phyloP scores from a whole-genome alignment of 2,329 filamentous ascomycete genomes.

The Lasiodiplodia citricola region DNA sequence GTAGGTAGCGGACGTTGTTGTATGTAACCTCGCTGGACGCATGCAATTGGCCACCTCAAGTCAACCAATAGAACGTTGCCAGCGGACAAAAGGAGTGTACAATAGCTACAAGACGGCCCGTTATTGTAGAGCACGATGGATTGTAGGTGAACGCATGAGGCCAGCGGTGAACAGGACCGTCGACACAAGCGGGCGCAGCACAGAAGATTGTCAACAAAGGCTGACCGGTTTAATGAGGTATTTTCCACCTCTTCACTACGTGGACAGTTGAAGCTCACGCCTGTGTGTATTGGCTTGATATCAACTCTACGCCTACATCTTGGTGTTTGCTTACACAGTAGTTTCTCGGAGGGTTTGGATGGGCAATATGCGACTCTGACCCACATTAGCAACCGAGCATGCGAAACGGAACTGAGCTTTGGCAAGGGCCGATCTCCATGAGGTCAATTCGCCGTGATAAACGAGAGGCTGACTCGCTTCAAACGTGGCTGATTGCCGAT shows the following conservation, averaged over 20 bases:
- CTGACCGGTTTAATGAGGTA: no score
- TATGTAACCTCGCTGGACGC: neutral
- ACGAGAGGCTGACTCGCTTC: slow-evolving; percentile 19
- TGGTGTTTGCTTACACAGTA: neutral
- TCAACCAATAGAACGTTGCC: neutral
- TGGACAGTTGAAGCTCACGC: no score
- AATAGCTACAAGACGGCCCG: neutral
- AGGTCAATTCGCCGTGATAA: slow-evolving; percentile 4
- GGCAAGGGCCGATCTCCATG: neutral
- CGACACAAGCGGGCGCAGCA: no score
- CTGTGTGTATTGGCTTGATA: no score
- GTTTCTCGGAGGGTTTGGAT: neutral
- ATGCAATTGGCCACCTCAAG: neutral
- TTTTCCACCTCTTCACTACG: no score
- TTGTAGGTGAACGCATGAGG: no score
- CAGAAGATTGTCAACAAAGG: no score
- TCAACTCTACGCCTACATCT: no score
- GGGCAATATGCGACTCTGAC: neutral
- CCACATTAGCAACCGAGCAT: neutral
- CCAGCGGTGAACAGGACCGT: no score
- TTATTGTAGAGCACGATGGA: neutral
- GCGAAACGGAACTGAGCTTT: neutral
- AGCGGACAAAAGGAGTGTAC: neutral
- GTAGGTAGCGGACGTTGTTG: neutral
- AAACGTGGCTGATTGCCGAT: neutral